Percentiles rank a stretch among this genome's conserved stretches.
These are phyloP conservation scores for Hypoxylon sp. DNA, from an alignment of 2,329 filamentous ascomycete species.

Conservation along the genomic window DNA sequence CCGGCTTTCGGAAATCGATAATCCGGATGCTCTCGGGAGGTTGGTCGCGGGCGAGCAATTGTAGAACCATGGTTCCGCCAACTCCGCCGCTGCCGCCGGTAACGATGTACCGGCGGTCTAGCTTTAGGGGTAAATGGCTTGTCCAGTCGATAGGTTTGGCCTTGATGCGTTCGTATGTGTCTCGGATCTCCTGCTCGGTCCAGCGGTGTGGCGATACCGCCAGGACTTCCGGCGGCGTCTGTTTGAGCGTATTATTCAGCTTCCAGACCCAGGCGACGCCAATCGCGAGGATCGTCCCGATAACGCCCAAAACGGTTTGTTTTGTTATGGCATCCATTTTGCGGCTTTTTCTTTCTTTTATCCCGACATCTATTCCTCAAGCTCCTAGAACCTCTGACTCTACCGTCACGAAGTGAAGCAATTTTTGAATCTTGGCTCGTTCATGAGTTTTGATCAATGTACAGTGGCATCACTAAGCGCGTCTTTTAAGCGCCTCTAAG, in stretches of 20 bases:
- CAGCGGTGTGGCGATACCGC: constrained; percentile 52
- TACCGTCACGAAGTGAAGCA: neutral
- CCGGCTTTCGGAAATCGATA: constrained; percentile 61
- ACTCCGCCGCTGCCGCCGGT: constrained; percentile 62
- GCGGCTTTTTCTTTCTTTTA: neutral
- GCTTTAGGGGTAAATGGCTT: constrained; percentile 54
- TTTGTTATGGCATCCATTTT: constrained; percentile 32
- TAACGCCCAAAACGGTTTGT: constrained; percentile 31
- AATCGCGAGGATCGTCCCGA: constrained; percentile 41
- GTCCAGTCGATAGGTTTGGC: constrained; percentile 52
- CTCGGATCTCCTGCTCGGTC: constrained; percentile 53
- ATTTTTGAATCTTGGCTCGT: neutral
- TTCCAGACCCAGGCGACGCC: constrained; percentile 50
- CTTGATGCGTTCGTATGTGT: constrained; percentile 55
- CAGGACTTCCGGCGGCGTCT: constrained; percentile 52
- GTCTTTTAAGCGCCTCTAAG: neutral
- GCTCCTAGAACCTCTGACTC: neutral
- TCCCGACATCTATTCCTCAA: neutral
- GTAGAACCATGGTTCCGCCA: constrained; percentile 64
- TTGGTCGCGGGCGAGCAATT: constrained; percentile 64
- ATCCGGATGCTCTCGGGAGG: constrained; percentile 63
- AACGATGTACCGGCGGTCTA: constrained; percentile 57
- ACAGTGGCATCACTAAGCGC: neutral
- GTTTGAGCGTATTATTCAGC: constrained; percentile 54
- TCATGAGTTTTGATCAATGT: neutral